A percentile compares a stretch with the other conserved stretches of the same genome.
Evolutionary conservation across 2,329 filamentous ascomycete genomes (phyloP).

Genomic region (Exophiala sideris): DNA sequence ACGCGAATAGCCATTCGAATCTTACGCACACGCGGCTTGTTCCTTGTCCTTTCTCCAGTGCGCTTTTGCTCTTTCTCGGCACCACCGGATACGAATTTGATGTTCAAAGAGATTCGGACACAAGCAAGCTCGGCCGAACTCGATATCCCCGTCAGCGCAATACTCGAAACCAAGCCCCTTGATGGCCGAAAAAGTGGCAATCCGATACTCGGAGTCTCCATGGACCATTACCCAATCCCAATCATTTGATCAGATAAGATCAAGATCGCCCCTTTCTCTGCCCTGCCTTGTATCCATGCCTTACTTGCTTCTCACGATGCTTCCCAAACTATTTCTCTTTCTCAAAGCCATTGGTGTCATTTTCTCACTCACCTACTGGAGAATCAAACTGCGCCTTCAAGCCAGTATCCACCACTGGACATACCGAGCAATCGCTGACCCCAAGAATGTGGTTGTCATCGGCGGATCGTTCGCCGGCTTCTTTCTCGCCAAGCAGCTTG

Average conservation of each 20-base stretch:
- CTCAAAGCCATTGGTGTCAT: constrained; percentile 10
- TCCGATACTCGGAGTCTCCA: constrained; percentile 19
- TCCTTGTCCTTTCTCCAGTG: no score
- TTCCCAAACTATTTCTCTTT: constrained; percentile 5
- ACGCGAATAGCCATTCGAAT: no score
- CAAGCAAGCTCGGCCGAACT: no score
- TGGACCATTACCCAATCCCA: no score
- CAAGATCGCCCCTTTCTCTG: constrained; percentile 1
- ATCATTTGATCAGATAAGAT: constrained; percentile 21
- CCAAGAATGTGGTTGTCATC: constrained; percentile 34
- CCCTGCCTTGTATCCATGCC: not conserved
- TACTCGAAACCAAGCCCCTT: constrained; percentile 25
- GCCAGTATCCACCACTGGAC: constrained; percentile 19
- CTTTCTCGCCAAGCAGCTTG: constrained; percentile 47
- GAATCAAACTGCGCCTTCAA: not conserved
- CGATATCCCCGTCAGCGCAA: no score
- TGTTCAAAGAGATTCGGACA: no score
- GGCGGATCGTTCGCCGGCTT: constrained; percentile 59
- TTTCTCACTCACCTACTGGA: constrained; percentile 6
- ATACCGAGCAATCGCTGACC: constrained; percentile 14
- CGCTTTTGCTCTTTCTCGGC: no score
- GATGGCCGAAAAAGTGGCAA: constrained; percentile 17
- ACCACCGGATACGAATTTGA: no score
- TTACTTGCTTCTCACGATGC: constrained; percentile 5
- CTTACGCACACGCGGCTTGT: no score